Evolutionary conservation across 371 early-diverging fungal species (phyloP), one percentile per base, ranked within the genome.

Genomic region (Mortierella sp.): DNA sequence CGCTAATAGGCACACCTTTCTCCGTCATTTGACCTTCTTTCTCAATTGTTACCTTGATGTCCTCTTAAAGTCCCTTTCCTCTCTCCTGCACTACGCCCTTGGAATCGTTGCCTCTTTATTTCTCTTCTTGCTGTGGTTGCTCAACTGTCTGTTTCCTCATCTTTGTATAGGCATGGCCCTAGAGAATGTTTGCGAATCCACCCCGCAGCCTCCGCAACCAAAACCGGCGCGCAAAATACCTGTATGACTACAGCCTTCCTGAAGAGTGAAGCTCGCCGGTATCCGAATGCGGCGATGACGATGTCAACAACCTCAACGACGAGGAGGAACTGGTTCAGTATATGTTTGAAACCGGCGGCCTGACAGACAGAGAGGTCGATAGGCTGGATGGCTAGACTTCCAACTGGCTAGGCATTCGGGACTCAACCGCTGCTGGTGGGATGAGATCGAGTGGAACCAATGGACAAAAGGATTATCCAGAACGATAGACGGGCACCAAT

Each of bases 401-500:
- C 4, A 72, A 54, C 14, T 78, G 81, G 3, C 32, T 84, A 14
- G 78, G 77, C 24, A 43, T 54, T 43, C 38, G 60, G 38, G 38
- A 24, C 14, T 49, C 63, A 1, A 41, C 63, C 14, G 21, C 75
- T 35, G 46, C 68, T 46, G 76, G 48, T 4, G 71, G 29, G 2
- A 27, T 70, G 10, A 68, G 74, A 11, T 46, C 70, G 43, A 5
- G 70, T 4, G 32, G 46, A 56, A 24, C 10, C 49, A 29, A 60
- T 35, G 24, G 70, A 60, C 6, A 48, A 63, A 49, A 32, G 38
- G 75, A 71, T 24, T 85, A 81, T 21, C 82, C 85, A 4, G 85
- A 85, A 41, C 79, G 85, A 16, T 79, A 85, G 35, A 76, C 85
- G 0, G 82, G 85, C 11, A 82, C 85, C 68, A 85, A 85, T 54